Evolutionary conservation across 2,329 filamentous ascomycete species (phyloP).

Genomic region (Ceratocystis huliohia): DNA sequence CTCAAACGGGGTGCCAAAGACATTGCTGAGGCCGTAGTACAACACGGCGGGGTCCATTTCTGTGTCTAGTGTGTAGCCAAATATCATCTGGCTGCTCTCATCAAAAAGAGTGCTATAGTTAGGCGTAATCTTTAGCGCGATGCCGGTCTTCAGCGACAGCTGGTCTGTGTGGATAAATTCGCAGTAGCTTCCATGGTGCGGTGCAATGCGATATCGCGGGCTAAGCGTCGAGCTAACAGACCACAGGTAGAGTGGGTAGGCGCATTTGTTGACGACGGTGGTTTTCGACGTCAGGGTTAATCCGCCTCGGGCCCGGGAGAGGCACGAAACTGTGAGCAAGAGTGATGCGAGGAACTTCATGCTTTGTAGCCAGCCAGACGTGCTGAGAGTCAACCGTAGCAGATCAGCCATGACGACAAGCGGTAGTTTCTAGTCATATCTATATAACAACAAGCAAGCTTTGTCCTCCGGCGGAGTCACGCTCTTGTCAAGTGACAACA

Average conservation of each 20-base stretch:
- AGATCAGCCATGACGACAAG: neutral
- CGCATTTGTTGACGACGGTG: constrained; percentile 31
- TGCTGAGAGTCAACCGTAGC: neutral
- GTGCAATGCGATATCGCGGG: constrained; percentile 24
- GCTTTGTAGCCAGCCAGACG: neutral
- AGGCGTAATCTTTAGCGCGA: constrained; percentile 31
- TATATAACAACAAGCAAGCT: neutral
- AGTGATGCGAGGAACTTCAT: neutral
- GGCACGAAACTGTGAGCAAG: neutral
- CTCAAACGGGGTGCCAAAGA: constrained; percentile 32
- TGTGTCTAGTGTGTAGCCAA: constrained; percentile 31
- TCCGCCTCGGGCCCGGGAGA: neutral
- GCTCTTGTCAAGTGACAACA: neutral
- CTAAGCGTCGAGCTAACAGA: constrained; percentile 29
- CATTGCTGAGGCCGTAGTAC: constrained; percentile 32
- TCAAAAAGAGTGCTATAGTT: constrained; percentile 29
- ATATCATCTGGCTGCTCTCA: constrained; percentile 30
- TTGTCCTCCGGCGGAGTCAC: neutral
- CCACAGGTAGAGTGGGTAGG: constrained; percentile 29
- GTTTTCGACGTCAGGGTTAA: neutral
- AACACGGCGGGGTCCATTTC: constrained; percentile 22
- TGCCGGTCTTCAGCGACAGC: constrained; percentile 28
- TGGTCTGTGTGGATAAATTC: constrained; percentile 30
- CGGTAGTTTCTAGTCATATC: neutral
- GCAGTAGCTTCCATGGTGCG: constrained; percentile 26